Evolutionary conservation across 192 early-diverging fungal genomes (phyloP).

Genomic region (Borealophlyctis nickersoniae): DNA sequence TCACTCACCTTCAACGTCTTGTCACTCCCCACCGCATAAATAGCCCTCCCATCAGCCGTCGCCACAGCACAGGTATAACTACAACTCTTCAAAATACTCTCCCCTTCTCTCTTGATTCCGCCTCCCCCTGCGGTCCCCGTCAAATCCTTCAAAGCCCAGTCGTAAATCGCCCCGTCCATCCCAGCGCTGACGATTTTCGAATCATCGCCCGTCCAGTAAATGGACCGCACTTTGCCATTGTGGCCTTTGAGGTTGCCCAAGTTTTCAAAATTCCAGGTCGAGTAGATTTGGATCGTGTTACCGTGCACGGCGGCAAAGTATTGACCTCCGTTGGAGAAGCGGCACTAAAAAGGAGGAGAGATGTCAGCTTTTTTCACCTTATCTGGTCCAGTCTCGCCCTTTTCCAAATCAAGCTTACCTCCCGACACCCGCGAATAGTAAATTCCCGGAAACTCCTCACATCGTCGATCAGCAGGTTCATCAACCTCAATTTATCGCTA

Average conservation of each 20-base stretch:
- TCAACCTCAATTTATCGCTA: slow-evolving; percentile 57
- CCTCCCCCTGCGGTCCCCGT: slow-evolving; percentile 29
- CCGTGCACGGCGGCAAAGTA: slow-evolving; percentile 60
- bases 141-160: slow-evolving; percentile 54
- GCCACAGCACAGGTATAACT: slow-evolving; percentile 51
- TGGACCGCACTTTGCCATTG: slow-evolving; percentile 56
- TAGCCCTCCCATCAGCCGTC: slow-evolving; percentile 46
- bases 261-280: slow-evolving; percentile 60
- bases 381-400: neutral
- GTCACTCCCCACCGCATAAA: slow-evolving; percentile 59
- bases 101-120: slow-evolving; percentile 51
- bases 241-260: slow-evolving; percentile 58
- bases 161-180: slow-evolving; percentile 61
- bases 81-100: slow-evolving; percentile 60
- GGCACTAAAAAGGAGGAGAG: slow-evolving; percentile 31
- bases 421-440: slow-evolving; percentile 55
- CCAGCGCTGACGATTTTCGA: slow-evolving; percentile 53
- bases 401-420: slow-evolving; percentile 33
- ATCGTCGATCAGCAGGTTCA: slow-evolving; percentile 64
- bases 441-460: slow-evolving; percentile 57
- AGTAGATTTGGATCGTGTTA: slow-evolving; percentile 60
- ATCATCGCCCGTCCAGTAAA: slow-evolving; percentile 57
- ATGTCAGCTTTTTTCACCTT: slow-evolving; percentile 8
- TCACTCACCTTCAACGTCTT: slow-evolving; percentile 50
- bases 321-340: slow-evolving; percentile 60